Evolutionary conservation across 371 early-diverging fungal species (phyloP).

Genomic region (Mucor irregularis): DNA sequence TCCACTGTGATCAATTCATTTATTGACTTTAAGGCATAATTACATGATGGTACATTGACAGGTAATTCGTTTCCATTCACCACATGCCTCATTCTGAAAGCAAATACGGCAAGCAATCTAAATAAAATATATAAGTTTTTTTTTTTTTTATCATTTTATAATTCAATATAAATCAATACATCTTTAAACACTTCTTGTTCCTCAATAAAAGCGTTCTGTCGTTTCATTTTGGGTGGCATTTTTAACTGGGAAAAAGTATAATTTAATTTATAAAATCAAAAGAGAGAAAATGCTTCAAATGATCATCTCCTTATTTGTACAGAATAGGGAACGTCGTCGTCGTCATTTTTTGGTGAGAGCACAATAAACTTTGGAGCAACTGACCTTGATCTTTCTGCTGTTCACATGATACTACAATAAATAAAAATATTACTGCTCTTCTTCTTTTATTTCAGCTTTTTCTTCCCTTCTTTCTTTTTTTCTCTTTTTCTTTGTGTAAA

Average conservation of each 20-base stretch:
- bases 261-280: not conserved
- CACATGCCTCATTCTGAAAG: not conserved
- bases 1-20: no score
- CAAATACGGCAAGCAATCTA: conserved; percentile 3
- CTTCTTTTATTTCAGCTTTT: not conserved
- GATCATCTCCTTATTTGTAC: no score
- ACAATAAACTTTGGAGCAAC: no score
- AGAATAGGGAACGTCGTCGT: no score
- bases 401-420: no score
- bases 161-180: no score
- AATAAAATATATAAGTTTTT: not conserved
- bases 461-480: not conserved
- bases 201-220: conserved; percentile 12
- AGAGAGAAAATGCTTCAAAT: not conserved
- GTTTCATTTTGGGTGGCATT: conserved; percentile 1
- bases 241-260: not conserved
- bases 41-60: conserved; percentile 1
- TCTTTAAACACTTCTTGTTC: conserved; percentile 2
- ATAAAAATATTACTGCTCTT: not conserved
- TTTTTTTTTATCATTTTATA: no score
- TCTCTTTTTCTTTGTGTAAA: not conserved
- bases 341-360: no score
- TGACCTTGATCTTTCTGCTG: no score
- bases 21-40: not conserved
- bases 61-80: not conserved